Evolutionary conservation across 495 filamentous ascomycete species (phyloP).

Genomic region (Hapsidospora chrysogenum): DNA sequence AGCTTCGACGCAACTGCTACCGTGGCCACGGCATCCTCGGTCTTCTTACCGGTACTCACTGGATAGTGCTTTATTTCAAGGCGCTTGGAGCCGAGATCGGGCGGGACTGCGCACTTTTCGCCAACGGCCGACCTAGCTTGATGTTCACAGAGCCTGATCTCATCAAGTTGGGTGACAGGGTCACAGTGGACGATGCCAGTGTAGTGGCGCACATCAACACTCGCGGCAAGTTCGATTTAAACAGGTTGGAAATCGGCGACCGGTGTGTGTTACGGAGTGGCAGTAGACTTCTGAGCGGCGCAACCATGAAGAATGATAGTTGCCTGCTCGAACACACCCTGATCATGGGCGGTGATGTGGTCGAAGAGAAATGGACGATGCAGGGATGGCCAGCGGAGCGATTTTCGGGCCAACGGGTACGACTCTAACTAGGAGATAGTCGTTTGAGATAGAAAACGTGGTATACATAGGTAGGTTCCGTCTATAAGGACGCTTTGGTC

Average conservation of each 20-base stretch:
- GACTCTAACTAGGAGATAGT: background rate
- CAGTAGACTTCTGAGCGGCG: slow-evolving; percentile 23
- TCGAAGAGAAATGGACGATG: slow-evolving; percentile 19
- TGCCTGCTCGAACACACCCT: slow-evolving; percentile 30
- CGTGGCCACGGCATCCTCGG: slow-evolving; percentile 22
- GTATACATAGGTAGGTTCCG: no score
- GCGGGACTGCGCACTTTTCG: slow-evolving; percentile 26
- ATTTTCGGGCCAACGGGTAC: background rate
- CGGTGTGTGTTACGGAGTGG: slow-evolving; percentile 25
- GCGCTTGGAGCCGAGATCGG: slow-evolving; percentile 25
- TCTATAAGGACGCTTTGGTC: no score
- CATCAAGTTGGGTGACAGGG: slow-evolving; percentile 24
- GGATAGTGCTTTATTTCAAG: slow-evolving; percentile 22
- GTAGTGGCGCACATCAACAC: slow-evolving; percentile 20
- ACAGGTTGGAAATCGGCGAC: slow-evolving; percentile 21
- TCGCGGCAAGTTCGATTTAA: slow-evolving; percentile 27
- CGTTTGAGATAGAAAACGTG: background rate
- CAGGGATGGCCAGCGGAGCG: slow-evolving; percentile 32
- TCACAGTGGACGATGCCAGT: slow-evolving; percentile 29
- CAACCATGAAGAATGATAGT: slow-evolving; percentile 23
- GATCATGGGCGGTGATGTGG: slow-evolving; percentile 27
- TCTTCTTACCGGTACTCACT: slow-evolving; percentile 24
- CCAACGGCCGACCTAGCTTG: slow-evolving; percentile 22
- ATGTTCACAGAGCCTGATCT: slow-evolving; percentile 33
- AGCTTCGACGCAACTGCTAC: slow-evolving; percentile 23